Conservation (phyloP, 73 alveolate species). For the Tetrahymena borealis region DNA sequence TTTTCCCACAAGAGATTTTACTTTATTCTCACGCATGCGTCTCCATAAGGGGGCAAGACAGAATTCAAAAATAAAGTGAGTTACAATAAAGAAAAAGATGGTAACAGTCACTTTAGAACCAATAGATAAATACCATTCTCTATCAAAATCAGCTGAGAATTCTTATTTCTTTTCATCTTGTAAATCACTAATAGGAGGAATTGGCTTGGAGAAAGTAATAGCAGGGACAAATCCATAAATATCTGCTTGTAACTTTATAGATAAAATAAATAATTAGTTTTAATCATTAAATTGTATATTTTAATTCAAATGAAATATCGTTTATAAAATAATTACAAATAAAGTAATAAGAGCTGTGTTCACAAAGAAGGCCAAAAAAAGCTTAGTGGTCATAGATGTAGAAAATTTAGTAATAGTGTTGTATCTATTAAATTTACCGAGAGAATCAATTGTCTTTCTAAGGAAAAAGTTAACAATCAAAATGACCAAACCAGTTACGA, state of each 20-base stretch:
- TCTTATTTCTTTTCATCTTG: not conserved
- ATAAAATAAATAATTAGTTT: not conserved
- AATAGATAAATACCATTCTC: not conserved
- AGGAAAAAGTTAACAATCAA: not conserved
- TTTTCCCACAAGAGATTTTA: not conserved
- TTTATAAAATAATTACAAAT: not conserved
- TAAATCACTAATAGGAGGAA: not conserved
- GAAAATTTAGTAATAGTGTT: not conserved
- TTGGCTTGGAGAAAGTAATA: not conserved
- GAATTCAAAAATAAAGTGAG: not conserved
- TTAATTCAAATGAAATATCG: not conserved
- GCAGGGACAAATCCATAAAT: not conserved
- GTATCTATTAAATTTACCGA: not conserved
- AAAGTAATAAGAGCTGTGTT: not conserved
- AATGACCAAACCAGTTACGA: not conserved
- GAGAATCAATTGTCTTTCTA: not conserved
- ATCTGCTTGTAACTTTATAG: not conserved
- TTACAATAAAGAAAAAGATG: not conserved
- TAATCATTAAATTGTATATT: not conserved
- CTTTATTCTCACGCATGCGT: not conserved
- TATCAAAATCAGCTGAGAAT: not conserved
- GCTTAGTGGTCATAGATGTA: not conserved
- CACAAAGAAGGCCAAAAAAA: not conserved
- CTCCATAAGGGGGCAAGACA: not conserved
- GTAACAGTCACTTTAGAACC: not conserved